Evolutionary conservation across 768 basidiomycete species (phyloP), one percentile per base, ranked within the genome.

Genomic region (Epithele typhae): DNA sequence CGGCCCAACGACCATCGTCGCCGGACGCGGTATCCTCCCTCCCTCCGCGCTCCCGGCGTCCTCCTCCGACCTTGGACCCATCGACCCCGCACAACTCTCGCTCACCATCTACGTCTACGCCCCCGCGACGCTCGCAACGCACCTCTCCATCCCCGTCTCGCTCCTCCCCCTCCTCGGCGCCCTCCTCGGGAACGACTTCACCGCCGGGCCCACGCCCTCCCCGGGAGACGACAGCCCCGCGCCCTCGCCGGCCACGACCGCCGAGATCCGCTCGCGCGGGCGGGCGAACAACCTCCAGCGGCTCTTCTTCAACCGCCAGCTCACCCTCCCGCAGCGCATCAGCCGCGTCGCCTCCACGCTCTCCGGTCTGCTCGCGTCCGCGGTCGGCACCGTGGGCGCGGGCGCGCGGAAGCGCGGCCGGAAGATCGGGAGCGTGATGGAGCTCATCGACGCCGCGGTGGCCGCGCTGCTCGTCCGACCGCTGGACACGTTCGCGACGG

Each of bases 171-270:
- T 92, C 5, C 68, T 92, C 3, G 87, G 81, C 17, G 84, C 89
- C 9, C 67, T 92, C 15, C 77, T 89, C 4, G 90, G 90, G 40
- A 91, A 91, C 56, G 90, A 92, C 61, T 92, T 79, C 58, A 77
- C 86, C 0, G 75, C 73, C 40, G 72, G 59, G 9, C 50, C 49
- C 22, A 33, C 46, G 0, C 36, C 44, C 10, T n/a, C n/a, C n/a
- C n/a, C n/a, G n/a, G n/a, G n/a, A n/a, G n/a, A n/a, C n/a, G 53
- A 57, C 17, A 58, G 59, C 21, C 30, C 59, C 2, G 53, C 52
- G 1, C 44, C 54, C 4, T 25, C 37, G 6, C 47, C 50, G 2
- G 34, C 38, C 25, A 37, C 55, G 4, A 73, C 77, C 37, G 67
- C 74, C 6, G 68, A 69, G 33, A 70, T 71, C 18, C 74, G 72